A percentile compares a stretch with the other conserved stretches of the same genome.
Evolutionary conservation across 2,329 filamentous ascomycete species (phyloP).

Genomic region (Neocucurbitaria cava): DNA sequence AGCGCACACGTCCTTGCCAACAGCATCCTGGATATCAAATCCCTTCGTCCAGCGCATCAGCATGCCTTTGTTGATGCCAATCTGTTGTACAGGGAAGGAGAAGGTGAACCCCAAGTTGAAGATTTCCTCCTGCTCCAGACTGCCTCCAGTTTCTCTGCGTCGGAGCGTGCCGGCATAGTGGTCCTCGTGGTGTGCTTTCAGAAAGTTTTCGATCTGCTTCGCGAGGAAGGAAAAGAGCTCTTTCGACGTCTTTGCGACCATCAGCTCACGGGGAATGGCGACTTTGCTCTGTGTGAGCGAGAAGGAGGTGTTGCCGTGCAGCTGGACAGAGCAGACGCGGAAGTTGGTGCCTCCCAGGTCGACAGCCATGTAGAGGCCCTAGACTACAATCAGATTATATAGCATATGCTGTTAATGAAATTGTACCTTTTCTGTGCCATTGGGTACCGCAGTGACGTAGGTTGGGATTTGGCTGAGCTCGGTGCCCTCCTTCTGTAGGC

Average conservation of each 20-base stretch:
- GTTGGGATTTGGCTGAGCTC: conserved; percentile 95
- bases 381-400: conserved; percentile 11
- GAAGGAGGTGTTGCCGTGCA: conserved; percentile 95
- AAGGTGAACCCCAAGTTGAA: conserved; percentile 99
- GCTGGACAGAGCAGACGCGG: conserved; percentile 90
- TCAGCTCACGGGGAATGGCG: conserved; percentile 85
- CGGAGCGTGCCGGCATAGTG: conserved; percentile 77
- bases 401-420: conserved; percentile 60
- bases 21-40: conserved; percentile 92
- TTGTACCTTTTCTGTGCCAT: conserved; percentile 95
- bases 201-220: conserved; percentile 87
- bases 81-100: conserved; percentile 93
- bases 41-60: conserved; percentile 98
- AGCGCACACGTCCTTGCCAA: conserved; percentile 93
- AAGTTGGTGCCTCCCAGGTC: conserved; percentile 99
- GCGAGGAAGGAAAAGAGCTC: conserved; percentile 94
- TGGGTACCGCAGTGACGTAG: conserved; percentile 93
- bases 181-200: conserved; percentile 85
- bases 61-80: conserved; percentile 92
- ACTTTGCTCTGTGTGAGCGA: conserved; percentile 92
- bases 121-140: conserved; percentile 71
- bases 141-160: conserved; percentile 68
- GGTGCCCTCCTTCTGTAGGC: conserved; percentile 76
- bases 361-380: conserved; percentile 95
- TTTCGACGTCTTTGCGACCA: conserved; percentile 84